Evolutionary conservation across 148 eudicot genomes (phyloP).

Genomic region (Camellia sinensis): DNA sequence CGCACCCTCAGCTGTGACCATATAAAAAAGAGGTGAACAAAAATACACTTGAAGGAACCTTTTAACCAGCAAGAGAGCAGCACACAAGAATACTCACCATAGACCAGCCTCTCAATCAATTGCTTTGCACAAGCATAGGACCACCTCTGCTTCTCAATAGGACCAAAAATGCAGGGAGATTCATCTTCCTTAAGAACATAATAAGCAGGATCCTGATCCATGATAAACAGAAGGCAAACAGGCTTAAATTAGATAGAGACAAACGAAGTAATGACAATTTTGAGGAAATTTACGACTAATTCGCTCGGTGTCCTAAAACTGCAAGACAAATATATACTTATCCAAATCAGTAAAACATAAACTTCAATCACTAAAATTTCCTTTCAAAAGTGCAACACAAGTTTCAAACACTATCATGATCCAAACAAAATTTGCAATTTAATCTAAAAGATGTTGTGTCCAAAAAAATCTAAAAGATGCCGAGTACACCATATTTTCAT

Average conservation of each 20-base stretch:
- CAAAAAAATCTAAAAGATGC: too few relatives aligned
- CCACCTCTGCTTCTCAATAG: constrained; percentile 98
- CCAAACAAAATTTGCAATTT: background rate
- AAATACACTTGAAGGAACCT: background rate
- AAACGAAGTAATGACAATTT: background rate
- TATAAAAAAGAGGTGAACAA: background rate
- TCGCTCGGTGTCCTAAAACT: background rate
- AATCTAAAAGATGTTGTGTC: too few relatives aligned
- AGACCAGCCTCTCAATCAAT: constrained; percentile 89
- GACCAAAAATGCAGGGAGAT: constrained; percentile 91
- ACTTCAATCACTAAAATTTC: background rate
- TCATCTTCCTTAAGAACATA: constrained; percentile 76
- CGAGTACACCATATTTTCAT: too few relatives aligned
- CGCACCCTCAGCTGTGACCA: constrained; percentile 82
- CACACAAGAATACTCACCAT: constrained; percentile 38
- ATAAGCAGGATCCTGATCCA: constrained; percentile 74
- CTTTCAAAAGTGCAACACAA: background rate
- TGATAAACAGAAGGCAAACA: background rate
- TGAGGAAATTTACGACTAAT: background rate
- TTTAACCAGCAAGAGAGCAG: background rate
- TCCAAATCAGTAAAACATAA: background rate
- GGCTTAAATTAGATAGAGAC: background rate
- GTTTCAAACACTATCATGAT: background rate
- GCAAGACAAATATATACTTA: background rate
- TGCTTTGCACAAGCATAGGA: constrained; percentile 98